Evolutionary conservation across 352 stramenopile genomes (phyloP).

Genomic region (Pythium guiyangense): DNA sequence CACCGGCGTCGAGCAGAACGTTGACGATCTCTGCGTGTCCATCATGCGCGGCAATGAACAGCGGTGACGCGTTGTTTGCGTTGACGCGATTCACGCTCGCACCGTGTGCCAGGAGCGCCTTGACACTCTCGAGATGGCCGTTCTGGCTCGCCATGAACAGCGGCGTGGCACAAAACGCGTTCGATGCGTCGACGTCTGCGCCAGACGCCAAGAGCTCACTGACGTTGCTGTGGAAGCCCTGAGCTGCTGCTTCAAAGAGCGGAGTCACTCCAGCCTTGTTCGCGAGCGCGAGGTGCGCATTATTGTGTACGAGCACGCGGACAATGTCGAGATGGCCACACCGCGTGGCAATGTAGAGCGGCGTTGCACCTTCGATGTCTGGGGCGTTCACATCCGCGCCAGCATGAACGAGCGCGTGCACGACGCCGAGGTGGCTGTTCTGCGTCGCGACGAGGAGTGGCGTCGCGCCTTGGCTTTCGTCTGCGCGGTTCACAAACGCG

Average conservation of each 20-base stretch:
- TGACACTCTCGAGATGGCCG: background rate
- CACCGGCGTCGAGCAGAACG: background rate
- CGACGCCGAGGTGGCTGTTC: background rate
- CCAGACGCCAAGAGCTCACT: background rate
- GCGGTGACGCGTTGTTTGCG: background rate
- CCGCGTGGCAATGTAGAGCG: background rate
- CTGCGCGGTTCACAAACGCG: background rate
- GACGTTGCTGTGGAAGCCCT: background rate
- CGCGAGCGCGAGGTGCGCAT: background rate
- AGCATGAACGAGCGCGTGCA: background rate
- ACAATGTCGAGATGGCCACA: background rate
- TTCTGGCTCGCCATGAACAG: slow-evolving; percentile 4
- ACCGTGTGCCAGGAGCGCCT: slow-evolving; percentile 1
- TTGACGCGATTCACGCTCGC: slow-evolving; percentile 1
- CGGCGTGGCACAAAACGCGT: background rate
- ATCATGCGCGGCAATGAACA: slow-evolving; percentile 4
- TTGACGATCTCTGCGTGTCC: background rate
- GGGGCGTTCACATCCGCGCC: background rate
- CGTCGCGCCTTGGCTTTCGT: background rate
- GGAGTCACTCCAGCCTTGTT: background rate
- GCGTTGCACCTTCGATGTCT: background rate
- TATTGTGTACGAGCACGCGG: background rate
- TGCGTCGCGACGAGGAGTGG: background rate
- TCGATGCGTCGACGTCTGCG: background rate
- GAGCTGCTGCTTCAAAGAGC: background rate